Percentiles rank a stretch among this genome's conserved stretches.
These are phyloP conservation scores for Piromyces finnis DNA, from an alignment of 192 early-diverging fungal genomes.

Conservation along the genomic window DNA sequence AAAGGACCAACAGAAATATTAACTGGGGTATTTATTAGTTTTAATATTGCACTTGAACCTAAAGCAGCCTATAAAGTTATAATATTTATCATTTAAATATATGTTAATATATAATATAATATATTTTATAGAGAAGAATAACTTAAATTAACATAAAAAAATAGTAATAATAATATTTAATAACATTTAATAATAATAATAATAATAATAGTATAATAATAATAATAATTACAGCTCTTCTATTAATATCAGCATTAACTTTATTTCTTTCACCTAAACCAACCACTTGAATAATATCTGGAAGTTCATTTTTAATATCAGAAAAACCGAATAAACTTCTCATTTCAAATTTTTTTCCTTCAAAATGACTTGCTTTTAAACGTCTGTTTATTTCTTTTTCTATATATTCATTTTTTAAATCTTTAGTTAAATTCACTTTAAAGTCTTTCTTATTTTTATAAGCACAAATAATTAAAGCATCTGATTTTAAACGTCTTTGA, in stretches of 20 bases:
- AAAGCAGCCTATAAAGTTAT: background rate
- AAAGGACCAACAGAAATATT: background rate
- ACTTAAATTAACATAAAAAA: no score
- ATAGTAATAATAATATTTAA: no score
- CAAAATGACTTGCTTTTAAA: background rate
- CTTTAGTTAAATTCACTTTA: background rate
- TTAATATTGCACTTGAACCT: background rate
- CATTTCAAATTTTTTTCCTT: background rate
- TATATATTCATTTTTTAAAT: background rate
- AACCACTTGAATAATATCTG: background rate
- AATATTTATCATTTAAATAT: no score
- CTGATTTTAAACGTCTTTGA: no score
- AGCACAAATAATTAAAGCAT: background rate
- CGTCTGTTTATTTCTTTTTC: background rate
- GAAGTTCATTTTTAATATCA: background rate
- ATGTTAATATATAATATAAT: no score
- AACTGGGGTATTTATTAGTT: background rate
- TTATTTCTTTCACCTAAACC: background rate
- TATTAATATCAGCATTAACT: background rate
- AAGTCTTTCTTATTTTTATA: background rate
- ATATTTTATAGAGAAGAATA: no score
- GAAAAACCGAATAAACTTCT: background rate
- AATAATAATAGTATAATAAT: no score
- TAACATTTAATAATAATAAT: no score
- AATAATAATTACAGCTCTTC: background rate